These are phyloP conservation scores for Corymbia calophylla DNA, from an alignment of 441 rosid species.

Conservation along the genomic window DNA sequence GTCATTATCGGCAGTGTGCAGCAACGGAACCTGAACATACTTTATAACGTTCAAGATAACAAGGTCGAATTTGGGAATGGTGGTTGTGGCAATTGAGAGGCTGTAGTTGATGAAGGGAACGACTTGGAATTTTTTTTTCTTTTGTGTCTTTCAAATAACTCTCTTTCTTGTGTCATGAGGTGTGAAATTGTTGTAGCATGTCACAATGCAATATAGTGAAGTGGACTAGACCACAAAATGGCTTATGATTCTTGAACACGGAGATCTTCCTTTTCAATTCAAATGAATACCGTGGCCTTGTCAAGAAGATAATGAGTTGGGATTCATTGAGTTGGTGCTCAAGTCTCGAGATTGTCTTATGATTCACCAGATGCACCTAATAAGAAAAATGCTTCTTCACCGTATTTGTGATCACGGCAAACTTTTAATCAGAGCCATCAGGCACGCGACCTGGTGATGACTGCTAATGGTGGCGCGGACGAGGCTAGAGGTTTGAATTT, in stretches of 20 bases:
- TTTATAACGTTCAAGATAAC: neutral
- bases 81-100: neutral
- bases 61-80: constrained; percentile 4
- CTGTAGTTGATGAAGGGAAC: neutral
- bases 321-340: neutral
- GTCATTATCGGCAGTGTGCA: constrained; percentile 24
- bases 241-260: neutral
- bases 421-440: neutral
- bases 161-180: neutral
- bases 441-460: neutral
- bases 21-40: constrained; percentile 4
- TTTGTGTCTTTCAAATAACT: too few relatives aligned
- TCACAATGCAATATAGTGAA: neutral
- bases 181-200: neutral
- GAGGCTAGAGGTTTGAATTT: neutral
- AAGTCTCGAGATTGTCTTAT: neutral
- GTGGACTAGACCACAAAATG: neutral
- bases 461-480: neutral
- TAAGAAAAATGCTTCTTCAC: neutral
- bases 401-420: neutral
- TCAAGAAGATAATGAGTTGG: neutral
- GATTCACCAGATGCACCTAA: neutral
- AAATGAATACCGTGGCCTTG: neutral
- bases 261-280: neutral
- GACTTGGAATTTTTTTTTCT: neutral